phyloP scores from a whole-genome alignment of 306 rosid species.

The Cercis canadensis region DNA sequence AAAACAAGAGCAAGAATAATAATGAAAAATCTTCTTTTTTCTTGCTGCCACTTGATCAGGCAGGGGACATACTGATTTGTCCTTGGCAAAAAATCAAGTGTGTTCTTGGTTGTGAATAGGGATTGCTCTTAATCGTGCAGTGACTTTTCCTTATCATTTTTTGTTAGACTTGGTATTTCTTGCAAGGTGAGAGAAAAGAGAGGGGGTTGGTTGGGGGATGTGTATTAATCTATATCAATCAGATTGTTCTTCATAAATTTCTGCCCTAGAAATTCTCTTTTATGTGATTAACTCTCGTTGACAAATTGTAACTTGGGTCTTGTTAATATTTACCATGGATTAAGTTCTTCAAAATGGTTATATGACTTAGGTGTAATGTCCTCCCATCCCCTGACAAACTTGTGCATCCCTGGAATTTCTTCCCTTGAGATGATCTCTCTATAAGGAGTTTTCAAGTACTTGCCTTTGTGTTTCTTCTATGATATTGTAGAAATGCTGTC shows the following conservation, averaged over 20 bases:
- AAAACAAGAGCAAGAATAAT: background rate
- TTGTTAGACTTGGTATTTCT: background rate
- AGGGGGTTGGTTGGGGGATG: too few relatives aligned
- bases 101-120: conserved; percentile 8
- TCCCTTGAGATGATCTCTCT: background rate
- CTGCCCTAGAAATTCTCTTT: background rate
- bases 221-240: too few relatives aligned
- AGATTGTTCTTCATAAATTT: conserved; percentile 9
- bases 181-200: too few relatives aligned
- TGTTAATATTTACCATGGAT: conserved; percentile 8
- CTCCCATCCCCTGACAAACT: background rate
- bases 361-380: background rate
- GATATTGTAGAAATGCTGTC: background rate
- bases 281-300: conserved; percentile 11
- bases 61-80: background rate
- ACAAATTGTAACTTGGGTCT: background rate
- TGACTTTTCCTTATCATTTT: background rate
- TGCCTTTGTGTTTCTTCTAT: background rate
- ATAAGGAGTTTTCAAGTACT: background rate
- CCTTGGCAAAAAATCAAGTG: conserved; percentile 3
- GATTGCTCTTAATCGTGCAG: background rate
- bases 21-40: conserved; percentile 2
- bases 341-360: conserved; percentile 6
- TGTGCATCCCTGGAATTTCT: background rate
- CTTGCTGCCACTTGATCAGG: background rate